A percentile compares a stretch with the other conserved stretches of the same genome.
These are phyloP conservation scores for Nelumbo lutea DNA, from an alignment of 164 flowering plant species.

Conservation along the genomic window DNA sequence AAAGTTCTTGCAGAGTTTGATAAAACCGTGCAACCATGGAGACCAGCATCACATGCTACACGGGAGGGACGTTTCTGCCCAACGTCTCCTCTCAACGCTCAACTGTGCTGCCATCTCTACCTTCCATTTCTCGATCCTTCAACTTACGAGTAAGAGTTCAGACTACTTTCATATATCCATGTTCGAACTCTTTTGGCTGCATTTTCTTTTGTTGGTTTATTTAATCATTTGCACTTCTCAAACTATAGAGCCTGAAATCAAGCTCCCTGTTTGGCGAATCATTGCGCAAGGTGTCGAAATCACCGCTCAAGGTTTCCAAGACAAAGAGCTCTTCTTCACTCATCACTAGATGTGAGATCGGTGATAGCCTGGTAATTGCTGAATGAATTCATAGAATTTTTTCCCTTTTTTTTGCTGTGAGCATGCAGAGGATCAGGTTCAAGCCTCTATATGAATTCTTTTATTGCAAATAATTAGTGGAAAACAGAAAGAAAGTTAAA, in stretches of 20 bases:
- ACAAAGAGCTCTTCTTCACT: constrained; percentile 31
- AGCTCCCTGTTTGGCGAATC: constrained; percentile 81
- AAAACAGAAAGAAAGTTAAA: background rate
- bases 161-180: too few species aligned
- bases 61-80: constrained; percentile 54
- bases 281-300: constrained; percentile 38
- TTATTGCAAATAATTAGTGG: too few species aligned
- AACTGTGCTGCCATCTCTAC: constrained; percentile 37
- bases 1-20: background rate
- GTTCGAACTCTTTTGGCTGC: background rate
- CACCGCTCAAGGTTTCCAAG: constrained; percentile 45
- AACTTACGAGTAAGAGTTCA: constrained; percentile 39
- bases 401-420: background rate
- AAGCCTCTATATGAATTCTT: too few species aligned
- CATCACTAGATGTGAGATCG: constrained; percentile 70
- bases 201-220: background rate
- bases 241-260: constrained; percentile 49
- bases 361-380: constrained; percentile 77
- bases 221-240: background rate
- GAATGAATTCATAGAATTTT: background rate
- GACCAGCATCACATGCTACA: constrained; percentile 57
- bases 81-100: constrained; percentile 54
- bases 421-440: background rate
- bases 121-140: constrained; percentile 46
- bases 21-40: constrained; percentile 38